These are phyloP conservation scores for Crotalaria pallida DNA, from an alignment of 306 rosid species.

Conservation along the genomic window DNA sequence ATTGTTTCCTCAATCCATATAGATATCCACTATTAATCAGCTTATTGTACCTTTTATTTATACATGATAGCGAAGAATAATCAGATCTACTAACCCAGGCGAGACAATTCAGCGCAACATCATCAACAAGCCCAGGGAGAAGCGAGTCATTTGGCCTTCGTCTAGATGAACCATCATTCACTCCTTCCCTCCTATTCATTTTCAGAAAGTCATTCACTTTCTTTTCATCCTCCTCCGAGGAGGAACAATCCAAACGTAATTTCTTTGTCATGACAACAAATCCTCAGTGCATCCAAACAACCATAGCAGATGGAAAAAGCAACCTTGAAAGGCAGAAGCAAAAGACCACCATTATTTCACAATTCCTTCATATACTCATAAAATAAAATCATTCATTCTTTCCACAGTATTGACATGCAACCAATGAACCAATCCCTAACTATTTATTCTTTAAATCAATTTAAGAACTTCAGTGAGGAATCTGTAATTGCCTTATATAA, in stretches of 20 bases:
- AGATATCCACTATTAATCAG: conserved; percentile 64
- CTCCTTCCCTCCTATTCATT: conserved; percentile 39
- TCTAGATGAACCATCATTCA: conserved; percentile 52
- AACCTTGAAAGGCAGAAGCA: conserved; percentile 22
- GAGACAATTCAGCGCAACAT: conserved; percentile 74
- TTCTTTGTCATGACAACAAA: conserved; percentile 40
- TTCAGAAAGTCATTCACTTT: conserved; percentile 29
- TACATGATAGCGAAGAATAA: conserved; percentile 54
- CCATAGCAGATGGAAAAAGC: conserved; percentile 25
- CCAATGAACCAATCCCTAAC: conserved; percentile 45
- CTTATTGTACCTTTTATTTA: conserved; percentile 55
- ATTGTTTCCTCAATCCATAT: conserved; percentile 58
- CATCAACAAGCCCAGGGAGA: conserved; percentile 79
- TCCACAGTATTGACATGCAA: conserved; percentile 32
- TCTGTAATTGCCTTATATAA: conserved; percentile 11
- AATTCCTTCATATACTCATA: conserved; percentile 22
- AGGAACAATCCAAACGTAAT: conserved; percentile 26
- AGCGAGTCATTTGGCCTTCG: conserved; percentile 64
- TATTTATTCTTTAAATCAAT: conserved; percentile 25
- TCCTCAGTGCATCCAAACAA: conserved; percentile 36
- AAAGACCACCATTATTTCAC: conserved; percentile 16
- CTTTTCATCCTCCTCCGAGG: conserved; percentile 40
- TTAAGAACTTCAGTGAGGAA: conserved; percentile 5
- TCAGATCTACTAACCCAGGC: conserved; percentile 68
- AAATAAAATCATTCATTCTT: conserved; percentile 24